phyloP scores from a whole-genome alignment of 805 yeast genomes.

The Lachancea thermotolerans region DNA sequence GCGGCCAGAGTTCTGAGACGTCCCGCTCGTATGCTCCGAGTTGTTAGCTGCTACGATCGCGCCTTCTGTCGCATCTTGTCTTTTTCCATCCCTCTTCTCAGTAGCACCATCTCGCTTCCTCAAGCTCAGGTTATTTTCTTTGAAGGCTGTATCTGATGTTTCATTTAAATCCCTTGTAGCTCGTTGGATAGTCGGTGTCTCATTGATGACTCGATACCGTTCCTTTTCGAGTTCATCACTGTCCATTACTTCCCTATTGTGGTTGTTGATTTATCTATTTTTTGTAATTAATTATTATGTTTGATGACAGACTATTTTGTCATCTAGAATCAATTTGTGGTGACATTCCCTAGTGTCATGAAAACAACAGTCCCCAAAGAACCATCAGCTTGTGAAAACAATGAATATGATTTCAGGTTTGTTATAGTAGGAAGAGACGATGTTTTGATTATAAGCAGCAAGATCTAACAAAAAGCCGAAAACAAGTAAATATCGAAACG shows the following conservation, averaged over 20 bases:
- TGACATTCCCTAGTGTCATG: no score
- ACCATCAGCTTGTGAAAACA: no score
- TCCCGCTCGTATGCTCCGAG: not conserved
- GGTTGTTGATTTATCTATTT: not conserved
- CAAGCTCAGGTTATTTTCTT: not conserved
- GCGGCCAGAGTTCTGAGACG: no score
- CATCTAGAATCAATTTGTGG: no score
- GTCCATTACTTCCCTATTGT: slow-evolving; percentile 2
- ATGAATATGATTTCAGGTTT: no score
- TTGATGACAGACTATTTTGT: not conserved
- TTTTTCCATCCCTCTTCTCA: not conserved
- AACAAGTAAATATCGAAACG: not conserved
- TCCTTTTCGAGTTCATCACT: slow-evolving; percentile 4
- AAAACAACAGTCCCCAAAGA: no score
- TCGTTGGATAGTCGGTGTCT: slow-evolving; percentile 3
- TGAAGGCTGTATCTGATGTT: not conserved
- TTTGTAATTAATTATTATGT: not conserved
- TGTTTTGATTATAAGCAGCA: no score
- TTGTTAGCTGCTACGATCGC: not conserved
- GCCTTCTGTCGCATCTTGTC: no score
- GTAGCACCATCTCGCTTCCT: not conserved
- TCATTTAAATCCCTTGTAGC: not conserved
- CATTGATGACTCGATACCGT: slow-evolving; percentile 3
- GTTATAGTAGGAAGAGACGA: no score
- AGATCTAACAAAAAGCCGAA: no score